These are phyloP conservation scores for Tagetes patula DNA, from an alignment of 129 eudicot genomes.

Conservation along the genomic window DNA sequence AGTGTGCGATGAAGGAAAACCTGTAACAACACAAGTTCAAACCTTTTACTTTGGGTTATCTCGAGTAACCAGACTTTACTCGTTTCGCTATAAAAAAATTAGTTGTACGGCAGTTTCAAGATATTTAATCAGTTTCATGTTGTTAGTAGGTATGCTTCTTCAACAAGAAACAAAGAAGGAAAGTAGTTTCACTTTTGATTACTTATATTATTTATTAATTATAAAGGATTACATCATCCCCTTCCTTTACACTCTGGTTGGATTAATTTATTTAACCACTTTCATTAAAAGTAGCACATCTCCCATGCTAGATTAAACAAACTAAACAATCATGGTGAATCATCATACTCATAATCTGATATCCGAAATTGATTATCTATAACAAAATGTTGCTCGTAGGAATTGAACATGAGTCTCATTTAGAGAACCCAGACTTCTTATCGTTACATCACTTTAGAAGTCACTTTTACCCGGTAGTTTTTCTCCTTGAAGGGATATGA, in stretches of 20 bases:
- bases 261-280: background rate
- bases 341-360: background rate
- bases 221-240: background rate
- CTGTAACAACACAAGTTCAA: too few relatives aligned
- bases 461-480: too few relatives aligned
- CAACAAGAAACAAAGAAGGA: background rate
- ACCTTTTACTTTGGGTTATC: too few relatives aligned
- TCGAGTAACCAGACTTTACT: too few relatives aligned
- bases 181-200: constrained; percentile 6
- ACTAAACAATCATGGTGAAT: background rate
- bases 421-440: too few relatives aligned
- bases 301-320: background rate
- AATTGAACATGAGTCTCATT: too few relatives aligned
- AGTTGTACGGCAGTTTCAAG: background rate
- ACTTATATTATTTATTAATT: background rate
- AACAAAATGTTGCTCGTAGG: too few relatives aligned
- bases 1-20: too few relatives aligned
- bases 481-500: too few relatives aligned
- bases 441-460: too few relatives aligned
- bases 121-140: background rate
- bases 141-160: background rate
- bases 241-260: background rate
- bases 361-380: too few relatives aligned
- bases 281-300: background rate
- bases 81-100: too few relatives aligned